Evolutionary conservation across 2,329 filamentous ascomycete genomes (phyloP), one percentile per base, ranked within the genome.

Genomic region (Cytospora mali): DNA sequence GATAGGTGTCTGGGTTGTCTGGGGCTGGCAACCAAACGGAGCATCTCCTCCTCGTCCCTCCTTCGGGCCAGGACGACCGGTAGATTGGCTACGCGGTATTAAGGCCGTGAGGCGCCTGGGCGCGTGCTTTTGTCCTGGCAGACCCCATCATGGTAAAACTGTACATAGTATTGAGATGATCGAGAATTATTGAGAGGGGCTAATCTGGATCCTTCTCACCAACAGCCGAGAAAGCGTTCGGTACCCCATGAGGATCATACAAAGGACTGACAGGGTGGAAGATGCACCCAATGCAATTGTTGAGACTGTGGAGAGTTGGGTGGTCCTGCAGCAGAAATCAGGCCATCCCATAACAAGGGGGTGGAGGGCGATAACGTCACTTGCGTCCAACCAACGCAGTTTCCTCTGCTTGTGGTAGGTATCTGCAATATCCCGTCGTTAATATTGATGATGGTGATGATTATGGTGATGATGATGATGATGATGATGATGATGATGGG

Each of bases 31-130:
- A 25, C 21, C 53, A 57, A 33, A 35, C 62, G 58, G 58, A 64
- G 62, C 62, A 64, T 53, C 49, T 57, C 49, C 23, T 64, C 62
- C 58, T 59, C 27, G 21, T 27, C 13, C 48, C 16, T 25, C n/a
- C 35, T 25, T 46, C n/a, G 16, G 33, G 27, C 39, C 25, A 53
- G 49, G 33, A 59, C 18, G 31, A 21, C 48, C 55, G 35, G 35
- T 42, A 7, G 6, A n/a, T 42, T n/a, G 16, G 35, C 18, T 42
- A 42, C 18, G 16, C 16, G 35, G 35, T 42, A 42, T 6, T 16
- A 18, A 42, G 29, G 29, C 29, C 29, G 11, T 31, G 29, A 31
- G 29, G 29, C 29, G 29, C 29, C 6, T 31, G 29, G 29, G 29
- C 29, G 29, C 6, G 29, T 31, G n/a, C n/a, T n/a, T n/a, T n/a